Conservation (phyloP, 2,329 filamentous ascomycete genomes). For the Microsporum audouinii region DNA sequence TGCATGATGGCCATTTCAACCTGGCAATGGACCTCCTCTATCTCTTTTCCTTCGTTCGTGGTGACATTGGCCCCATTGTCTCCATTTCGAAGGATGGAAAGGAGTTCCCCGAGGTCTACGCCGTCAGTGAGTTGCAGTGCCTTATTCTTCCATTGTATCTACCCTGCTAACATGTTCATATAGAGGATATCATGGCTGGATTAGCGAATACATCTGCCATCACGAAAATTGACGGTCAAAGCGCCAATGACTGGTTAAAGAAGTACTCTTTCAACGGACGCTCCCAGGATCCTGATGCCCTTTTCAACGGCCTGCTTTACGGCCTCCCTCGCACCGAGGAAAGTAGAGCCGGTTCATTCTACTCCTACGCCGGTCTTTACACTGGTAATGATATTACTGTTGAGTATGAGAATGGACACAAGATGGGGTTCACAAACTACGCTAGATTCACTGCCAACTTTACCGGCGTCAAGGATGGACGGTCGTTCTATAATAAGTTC, state of each 20-base stretch:
- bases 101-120: slow-evolving; percentile 46
- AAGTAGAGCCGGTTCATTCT: slow-evolving; percentile 8
- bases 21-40: slow-evolving; percentile 16
- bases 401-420: slow-evolving; percentile 24
- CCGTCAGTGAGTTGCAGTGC: slow-evolving; percentile 8
- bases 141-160: not conserved
- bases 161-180: not conserved
- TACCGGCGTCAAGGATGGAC: slow-evolving; percentile 28
- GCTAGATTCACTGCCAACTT: slow-evolving; percentile 22
- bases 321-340: slow-evolving; percentile 8
- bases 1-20: slow-evolving; percentile 51
- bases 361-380: slow-evolving; percentile 14
- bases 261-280: slow-evolving; percentile 14
- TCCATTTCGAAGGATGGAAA: slow-evolving; percentile 52
- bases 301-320: slow-evolving; percentile 25
- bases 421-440: slow-evolving; percentile 17
- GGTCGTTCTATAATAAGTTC: slow-evolving; percentile 32
- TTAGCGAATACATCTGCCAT: slow-evolving; percentile 19
- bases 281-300: slow-evolving; percentile 23
- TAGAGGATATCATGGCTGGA: not conserved
- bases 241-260: slow-evolving; percentile 20
- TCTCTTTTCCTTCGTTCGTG: slow-evolving; percentile 42
- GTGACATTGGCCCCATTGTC: slow-evolving; percentile 45
- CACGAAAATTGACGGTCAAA: slow-evolving; percentile 22
- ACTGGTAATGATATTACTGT: slow-evolving; percentile 21